Evolutionary conservation across 2,329 filamentous ascomycete species (phyloP).

Genomic region (Polychaeton citri): DNA sequence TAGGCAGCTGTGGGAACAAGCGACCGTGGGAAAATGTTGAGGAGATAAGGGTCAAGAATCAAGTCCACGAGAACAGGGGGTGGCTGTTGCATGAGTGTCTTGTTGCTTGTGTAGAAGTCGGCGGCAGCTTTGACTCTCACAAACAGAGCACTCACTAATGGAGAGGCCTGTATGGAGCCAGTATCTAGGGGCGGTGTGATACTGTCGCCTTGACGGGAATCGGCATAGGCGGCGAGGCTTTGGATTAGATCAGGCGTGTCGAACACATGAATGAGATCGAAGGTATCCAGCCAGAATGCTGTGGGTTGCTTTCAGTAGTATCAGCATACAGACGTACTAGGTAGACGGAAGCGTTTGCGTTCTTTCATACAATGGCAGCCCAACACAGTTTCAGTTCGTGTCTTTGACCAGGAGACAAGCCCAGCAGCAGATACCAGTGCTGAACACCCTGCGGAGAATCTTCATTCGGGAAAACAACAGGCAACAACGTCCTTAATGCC

Average conservation of each 20-base stretch:
- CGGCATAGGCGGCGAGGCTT: conserved; percentile 15
- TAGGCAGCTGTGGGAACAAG: conserved; percentile 60
- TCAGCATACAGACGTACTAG: no score
- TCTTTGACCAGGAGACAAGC: conserved; percentile 55
- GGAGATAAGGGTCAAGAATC: conserved; percentile 73
- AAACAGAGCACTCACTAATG: conserved; percentile 36
- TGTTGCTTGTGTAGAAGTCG: conserved; percentile 70
- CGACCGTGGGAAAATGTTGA: conserved; percentile 68
- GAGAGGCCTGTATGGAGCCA: background rate
- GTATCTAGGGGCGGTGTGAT: background rate
- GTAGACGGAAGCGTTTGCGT: no score
- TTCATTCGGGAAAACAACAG: conserved; percentile 52
- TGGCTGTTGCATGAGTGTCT: conserved; percentile 59
- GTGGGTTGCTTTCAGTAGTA: conserved; percentile 61
- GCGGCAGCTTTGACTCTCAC: conserved; percentile 64
- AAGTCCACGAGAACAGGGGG: conserved; percentile 65
- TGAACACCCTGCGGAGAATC: conserved; percentile 42
- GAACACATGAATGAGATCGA: conserved; percentile 48
- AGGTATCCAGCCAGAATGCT: conserved; percentile 55
- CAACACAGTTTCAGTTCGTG: conserved; percentile 93
- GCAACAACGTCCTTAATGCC: conserved; percentile 49
- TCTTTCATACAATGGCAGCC: conserved; percentile 69
- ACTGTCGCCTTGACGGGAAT: conserved; percentile 6
- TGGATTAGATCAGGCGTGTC: conserved; percentile 18
- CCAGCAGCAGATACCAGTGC: conserved; percentile 68